Evolutionary conservation across 345 rosid genomes (phyloP).

Genomic region (Gossypium anomalum): DNA sequence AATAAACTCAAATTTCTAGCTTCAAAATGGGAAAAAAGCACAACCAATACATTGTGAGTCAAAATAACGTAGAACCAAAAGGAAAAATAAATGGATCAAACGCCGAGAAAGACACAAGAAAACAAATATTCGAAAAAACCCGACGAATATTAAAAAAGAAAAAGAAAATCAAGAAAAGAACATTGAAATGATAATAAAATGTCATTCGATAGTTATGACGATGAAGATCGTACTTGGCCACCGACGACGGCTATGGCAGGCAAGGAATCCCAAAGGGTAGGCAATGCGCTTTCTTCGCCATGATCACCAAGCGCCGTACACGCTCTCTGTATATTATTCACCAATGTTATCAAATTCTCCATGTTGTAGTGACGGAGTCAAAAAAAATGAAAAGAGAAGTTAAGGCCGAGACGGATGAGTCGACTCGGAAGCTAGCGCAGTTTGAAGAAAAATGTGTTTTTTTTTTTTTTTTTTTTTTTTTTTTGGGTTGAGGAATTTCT

Average conservation of each 20-base stretch:
- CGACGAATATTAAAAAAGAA: too few relatives aligned
- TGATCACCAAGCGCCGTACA: constrained; percentile 95
- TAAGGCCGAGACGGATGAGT: background rate
- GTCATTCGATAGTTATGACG: background rate
- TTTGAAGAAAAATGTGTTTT: background rate
- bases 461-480: background rate
- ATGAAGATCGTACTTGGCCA: constrained; percentile 57
- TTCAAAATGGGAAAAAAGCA: background rate
- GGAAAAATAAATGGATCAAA: background rate
- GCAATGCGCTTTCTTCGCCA: constrained; percentile 91
- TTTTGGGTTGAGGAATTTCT: background rate
- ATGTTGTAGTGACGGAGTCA: constrained; percentile 22
- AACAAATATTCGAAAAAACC: background rate
- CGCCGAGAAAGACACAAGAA: background rate
- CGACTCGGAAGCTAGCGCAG: background rate
- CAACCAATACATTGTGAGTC: background rate
- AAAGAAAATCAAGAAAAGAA: background rate
- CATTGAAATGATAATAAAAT: background rate
- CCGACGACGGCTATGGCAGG: constrained; percentile 97
- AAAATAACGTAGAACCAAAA: background rate
- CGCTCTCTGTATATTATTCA: constrained; percentile 89
- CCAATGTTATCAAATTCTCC: constrained; percentile 84
- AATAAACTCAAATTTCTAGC: background rate
- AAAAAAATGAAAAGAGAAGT: background rate
- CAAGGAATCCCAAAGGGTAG: constrained; percentile 93